Percentiles rank a stretch among this genome's conserved stretches.
These are phyloP conservation scores for Lactarius vividus DNA, from an alignment of 768 basidiomycete genomes.

Conservation along the genomic window DNA sequence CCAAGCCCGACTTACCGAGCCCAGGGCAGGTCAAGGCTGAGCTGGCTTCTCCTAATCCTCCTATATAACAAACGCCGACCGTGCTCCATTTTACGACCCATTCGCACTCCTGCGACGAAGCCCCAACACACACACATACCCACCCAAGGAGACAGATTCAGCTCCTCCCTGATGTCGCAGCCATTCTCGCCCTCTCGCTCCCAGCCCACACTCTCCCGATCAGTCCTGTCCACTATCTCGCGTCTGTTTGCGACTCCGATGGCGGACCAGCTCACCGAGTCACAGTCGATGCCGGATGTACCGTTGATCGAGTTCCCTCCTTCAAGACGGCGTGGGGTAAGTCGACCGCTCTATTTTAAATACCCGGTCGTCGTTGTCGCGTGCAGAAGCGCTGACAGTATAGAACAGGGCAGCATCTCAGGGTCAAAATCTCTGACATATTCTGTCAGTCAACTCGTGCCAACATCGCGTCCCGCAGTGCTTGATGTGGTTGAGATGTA, in stretches of 20 bases:
- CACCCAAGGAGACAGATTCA: background rate
- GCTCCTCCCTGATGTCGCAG: slow-evolving; percentile 1
- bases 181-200: background rate
- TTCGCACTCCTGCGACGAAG: background rate
- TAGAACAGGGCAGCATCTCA: background rate
- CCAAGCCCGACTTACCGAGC: background rate
- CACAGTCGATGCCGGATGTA: slow-evolving; percentile 8
- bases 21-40: background rate
- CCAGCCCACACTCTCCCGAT: slow-evolving; percentile 3
- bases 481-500: slow-evolving; percentile 5
- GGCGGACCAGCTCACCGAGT: slow-evolving; percentile 7
- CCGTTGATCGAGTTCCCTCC: slow-evolving; percentile 5
- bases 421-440: background rate
- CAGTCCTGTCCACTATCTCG: slow-evolving; percentile 10
- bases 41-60: background rate
- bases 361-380: background rate
- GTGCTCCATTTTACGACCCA: background rate
- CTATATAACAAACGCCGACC: background rate
- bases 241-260: slow-evolving; percentile 14
- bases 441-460: background rate
- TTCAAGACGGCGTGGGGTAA: slow-evolving; percentile 6
- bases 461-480: slow-evolving; percentile 3
- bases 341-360: background rate
- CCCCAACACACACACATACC: background rate
- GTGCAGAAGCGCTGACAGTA: background rate